Percentiles rank a stretch among this genome's conserved stretches.
These are phyloP conservation scores for Grifola frondosa DNA, from an alignment of 1,284 basidiomycete genomes.

Conservation along the genomic window DNA sequence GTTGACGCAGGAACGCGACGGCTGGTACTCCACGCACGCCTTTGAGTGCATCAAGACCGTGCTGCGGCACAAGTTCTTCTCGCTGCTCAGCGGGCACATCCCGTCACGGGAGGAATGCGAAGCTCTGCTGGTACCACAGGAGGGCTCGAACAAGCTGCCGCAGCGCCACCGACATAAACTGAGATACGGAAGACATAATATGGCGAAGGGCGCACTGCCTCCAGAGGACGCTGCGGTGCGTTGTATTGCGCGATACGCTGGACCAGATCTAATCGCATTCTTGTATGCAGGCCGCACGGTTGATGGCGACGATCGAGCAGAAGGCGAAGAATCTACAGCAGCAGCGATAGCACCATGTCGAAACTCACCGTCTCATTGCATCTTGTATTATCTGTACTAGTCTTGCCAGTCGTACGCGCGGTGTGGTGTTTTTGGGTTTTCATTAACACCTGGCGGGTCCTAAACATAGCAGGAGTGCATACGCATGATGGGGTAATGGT, in stretches of 20 bases:
- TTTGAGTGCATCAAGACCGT: constrained; percentile 83
- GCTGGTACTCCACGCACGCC: constrained; percentile 78
- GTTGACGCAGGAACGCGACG: constrained; percentile 67
- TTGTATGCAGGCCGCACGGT: constrained; percentile 26
- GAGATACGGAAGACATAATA: constrained; percentile 73
- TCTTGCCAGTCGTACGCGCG: background rate
- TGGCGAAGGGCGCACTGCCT: constrained; percentile 78
- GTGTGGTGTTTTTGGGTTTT: constrained; percentile 30
- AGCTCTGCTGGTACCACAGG: constrained; percentile 53
- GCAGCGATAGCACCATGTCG: constrained; percentile 2
- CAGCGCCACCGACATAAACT: constrained; percentile 40
- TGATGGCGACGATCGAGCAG: constrained; percentile 53
- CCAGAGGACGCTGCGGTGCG: constrained; percentile 79
- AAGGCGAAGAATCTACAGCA: constrained; percentile 46
- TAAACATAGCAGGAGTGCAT: constrained; percentile 31
- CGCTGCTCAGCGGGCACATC: constrained; percentile 72
- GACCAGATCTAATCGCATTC: background rate
- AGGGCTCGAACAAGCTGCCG: constrained; percentile 41
- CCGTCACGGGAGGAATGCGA: constrained; percentile 73
- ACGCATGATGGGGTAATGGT: constrained; percentile 25
- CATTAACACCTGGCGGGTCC: constrained; percentile 27
- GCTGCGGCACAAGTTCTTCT: constrained; percentile 85
- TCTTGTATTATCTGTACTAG: constrained; percentile 1
- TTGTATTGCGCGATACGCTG: constrained; percentile 10
- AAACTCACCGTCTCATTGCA: background rate